phyloP scores from a whole-genome alignment of 1,139 yeast genomes.

The Blastobotrys ciferrii region DNA sequence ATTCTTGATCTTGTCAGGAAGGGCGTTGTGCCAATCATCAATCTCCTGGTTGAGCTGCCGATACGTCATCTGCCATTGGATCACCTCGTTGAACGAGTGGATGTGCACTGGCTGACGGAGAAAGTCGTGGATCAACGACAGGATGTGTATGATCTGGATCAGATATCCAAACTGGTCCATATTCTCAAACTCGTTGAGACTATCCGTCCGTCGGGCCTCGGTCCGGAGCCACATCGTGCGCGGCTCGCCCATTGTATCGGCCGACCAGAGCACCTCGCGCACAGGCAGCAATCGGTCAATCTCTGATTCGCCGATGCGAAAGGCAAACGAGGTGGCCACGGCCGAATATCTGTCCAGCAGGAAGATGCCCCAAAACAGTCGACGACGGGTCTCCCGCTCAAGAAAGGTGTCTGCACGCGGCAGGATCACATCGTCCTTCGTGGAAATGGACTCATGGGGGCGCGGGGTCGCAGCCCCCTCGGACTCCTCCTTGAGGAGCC shows the following conservation, averaged over 20 bases:
- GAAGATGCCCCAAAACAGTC: conserved; percentile 28
- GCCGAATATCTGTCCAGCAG: conserved; percentile 24
- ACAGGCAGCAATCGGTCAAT: conserved; percentile 24
- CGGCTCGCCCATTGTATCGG: conserved; percentile 8
- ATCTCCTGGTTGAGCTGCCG: conserved; percentile 25
- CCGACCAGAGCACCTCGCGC: conserved; percentile 20
- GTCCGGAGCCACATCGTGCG: conserved; percentile 20
- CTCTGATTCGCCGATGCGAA: conserved; percentile 22
- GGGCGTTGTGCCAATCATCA: conserved; percentile 23
- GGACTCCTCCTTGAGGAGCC: conserved; percentile 20
- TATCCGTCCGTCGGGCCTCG: conserved; percentile 15
- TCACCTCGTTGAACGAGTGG: conserved; percentile 22
- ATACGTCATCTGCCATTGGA: conserved; percentile 26
- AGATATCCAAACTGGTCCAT: conserved; percentile 24
- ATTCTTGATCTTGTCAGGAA: conserved; percentile 21
- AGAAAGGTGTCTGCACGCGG: conserved; percentile 18
- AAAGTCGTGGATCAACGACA: conserved; percentile 25
- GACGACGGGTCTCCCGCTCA: conserved; percentile 24
- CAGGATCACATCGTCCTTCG: conserved; percentile 22
- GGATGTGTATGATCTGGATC: conserved; percentile 22
- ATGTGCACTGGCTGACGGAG: conserved; percentile 25
- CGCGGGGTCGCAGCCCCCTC: not conserved
- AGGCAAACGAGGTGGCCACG: conserved; percentile 26
- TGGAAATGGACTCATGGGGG: conserved; percentile 19
- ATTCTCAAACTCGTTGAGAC: conserved; percentile 11